Evolutionary conservation across 805 yeast genomes (phyloP), one percentile per base, ranked within the genome.

Genomic region (Teunomyces aglyptinius): DNA sequence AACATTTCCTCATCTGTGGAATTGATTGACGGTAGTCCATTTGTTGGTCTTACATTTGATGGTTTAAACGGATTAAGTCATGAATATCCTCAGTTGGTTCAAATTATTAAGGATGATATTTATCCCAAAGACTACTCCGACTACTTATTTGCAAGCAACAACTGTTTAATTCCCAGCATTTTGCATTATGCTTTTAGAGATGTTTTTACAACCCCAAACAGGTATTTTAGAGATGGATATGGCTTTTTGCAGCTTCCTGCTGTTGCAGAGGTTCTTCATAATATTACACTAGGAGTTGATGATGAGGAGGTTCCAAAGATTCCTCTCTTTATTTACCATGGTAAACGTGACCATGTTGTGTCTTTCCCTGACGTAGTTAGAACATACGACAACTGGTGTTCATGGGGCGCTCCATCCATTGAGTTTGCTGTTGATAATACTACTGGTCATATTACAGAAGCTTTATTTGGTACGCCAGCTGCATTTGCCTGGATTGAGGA

Each of bases 31-130:
- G 66, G 67, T 2, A 50, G 54, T 4, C 6, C 54, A 1, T 59
- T 56, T 24, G 59, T 68, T 5, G 73, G 71, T 2, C 54, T 68
- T 19, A 56, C 57, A 18, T 59, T 66, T 4, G 43, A 45, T 35
- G 70, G 65, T 2, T 45, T 70, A 11, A 51, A 53, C 22, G 73
- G 75, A 2, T 55, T 68, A 41, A 46, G 54, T 16, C 52, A 60
- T 28, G 71, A 64, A 41, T 67, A 67, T 44, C 67, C 71, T 5
- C 57, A 47, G 6, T 39, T 62, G 10, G 29, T 41, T n/a, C 44
- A 32, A 3, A 19, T 22, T n/a, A 38, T 54, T 19, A 15, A 43
- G 2, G 31, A 38, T 5, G 33, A 48, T 3, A 19, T 55, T 7
- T 24, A 24, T 24, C 11, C 19, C 22, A 12, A 41, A 45, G 38